Base-by-base conservation (phyloP, 2,329 filamentous ascomycete genomes). In the Blastomyces silverae region DNA sequence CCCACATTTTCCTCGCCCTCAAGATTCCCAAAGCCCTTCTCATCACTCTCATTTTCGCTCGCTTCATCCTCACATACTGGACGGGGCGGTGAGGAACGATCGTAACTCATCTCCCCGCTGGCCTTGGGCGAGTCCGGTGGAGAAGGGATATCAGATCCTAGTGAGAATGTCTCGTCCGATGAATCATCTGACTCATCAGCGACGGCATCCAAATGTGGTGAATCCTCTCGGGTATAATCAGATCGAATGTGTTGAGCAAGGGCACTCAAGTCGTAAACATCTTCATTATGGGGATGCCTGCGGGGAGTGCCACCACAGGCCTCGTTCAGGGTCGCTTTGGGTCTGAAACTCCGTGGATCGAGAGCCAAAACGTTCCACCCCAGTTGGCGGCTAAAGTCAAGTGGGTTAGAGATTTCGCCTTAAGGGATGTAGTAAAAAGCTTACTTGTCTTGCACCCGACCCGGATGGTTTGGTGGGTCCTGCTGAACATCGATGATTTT, bases 331-430 rank as follows among this genome's bases (percentile, higher is more conserved):
- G 71, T 72, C 15, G 70, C 67, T 61, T 74, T 71, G 7, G 70
- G 67, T 61, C 76, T 76, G 65, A 81, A 81, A 50, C 70, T 72
- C 31, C 74, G 73, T n/a, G 79, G 77, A 66, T 81, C 78, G 37
- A 82, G 70, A 17, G 79, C 78, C 57, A 81, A 69, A 57, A 81
- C 78, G 56, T 73, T 72, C 80, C 80, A 82, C n/a, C 80, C 79
- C 56, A 75, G 70, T 65, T 77, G 66, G 20, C 61, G 58, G 6
- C 58, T 61, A 48, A n/a, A 48, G 17, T 25, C 37, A 48, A 50
- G 25, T 15, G 8, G 25, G 58, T 48, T 34, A 61, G 22, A 44
- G 4, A 44, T 28, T 28, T 28, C 3, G 11, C 15, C 15, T 60
- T 25, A 13, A 61, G 25, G 25, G 6, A 34, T 25, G 15, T 48